Evolutionary conservation across 2,329 filamentous ascomycete genomes (phyloP), one percentile per base, ranked within the genome.

Genomic region (Trichoderma sp.): DNA sequence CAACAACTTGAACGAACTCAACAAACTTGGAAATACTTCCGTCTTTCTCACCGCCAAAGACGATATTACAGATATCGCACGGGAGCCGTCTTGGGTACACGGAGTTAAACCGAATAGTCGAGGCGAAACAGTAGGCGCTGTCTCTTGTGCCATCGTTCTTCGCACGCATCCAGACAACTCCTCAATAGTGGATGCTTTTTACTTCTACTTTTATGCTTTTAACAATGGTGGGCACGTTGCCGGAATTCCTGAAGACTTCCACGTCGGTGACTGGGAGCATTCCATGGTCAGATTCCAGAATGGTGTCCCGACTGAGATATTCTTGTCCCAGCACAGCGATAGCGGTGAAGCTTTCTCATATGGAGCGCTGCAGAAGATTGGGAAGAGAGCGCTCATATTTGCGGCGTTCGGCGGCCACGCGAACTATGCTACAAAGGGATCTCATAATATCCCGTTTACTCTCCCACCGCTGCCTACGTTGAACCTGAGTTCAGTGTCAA

Each of bases 261-360:
- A 69, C 27, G 31, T 69, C 8, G 66, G 50, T 41, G 66, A 69
- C 66, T 69, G 66, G 66, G 66, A 69, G 31, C 33, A 69, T 38
- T 59, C 66, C 21, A 35, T 69, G 53, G 50, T 69, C 50, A 31
- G 50, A 6, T 69, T 69, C 21, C 21, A 18, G 4, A 29, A 69
- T 18, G 31, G 50, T n/a, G 18, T n/a, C 3, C 66, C 66, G 14
- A n/a, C 50, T 21, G n/a, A 69, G 11, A 69, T 69, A 38, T 60
- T 50, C 21, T 29, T 66, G 24, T 66, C 64, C 14, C 64, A 66
- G 64, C 64, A 66, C 31, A 62, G 29, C 8, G 35, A n/a, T 4
- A 24, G 16, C 11, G 64, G 64, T 14, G 64, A 66, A 14, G 64
- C 64, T 31, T 66, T 66, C 27, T 29, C 14, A 24, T 69, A 69